Base-by-base conservation (phyloP, 225 moss, liverwort and hornwort genomes). In the Pseudisothecium myosuroides region DNA sequence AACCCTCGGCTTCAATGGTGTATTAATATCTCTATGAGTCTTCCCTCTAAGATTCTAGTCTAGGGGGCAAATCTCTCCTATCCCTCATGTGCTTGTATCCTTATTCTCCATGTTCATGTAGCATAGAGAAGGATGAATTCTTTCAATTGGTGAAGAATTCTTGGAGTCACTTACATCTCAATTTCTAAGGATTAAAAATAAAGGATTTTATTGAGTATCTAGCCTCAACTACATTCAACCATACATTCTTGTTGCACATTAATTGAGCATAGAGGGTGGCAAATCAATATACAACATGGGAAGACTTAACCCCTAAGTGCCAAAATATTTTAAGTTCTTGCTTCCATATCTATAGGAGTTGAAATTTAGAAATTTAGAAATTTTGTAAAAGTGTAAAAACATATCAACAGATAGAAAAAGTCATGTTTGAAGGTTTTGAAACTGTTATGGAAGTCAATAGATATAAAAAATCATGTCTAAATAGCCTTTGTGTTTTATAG, bases 1-100 rank as follows among this genome's bases (percentile, higher is more conserved):
- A 55, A 36, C 8, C 76, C 2, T 0, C 0, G 2, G 1, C 12
- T 54, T 76, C 34, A 76, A 54, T 2, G 0, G 0, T 54, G 0
- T 21, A 37, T 55, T 37, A 37, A 3, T 52, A 52, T 55, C 10
- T 54, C 23, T 32, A 52, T 13, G 52, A 75, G 15, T 3, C 6
- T 0, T 55, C 15, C 54, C 0, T 15, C 1, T 0, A 54, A 52
- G 23, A 23, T 77, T 54, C 16, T 6, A 24, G 8, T 37, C 0
- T 15, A 15, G 15, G 9, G 1, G 14, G 36, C 1, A 37, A 77
- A 37, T 37, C 9, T 23, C 1, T 7, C 22, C 15, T 36, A 2
- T 15, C 14, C 9, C 0, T 34, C 52, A 34, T 52, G 12, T 36
- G 23, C 24, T 14, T 36, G 14, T 37, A 54, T 77, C 24, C 0